A percentile compares a stretch with the other conserved stretches of the same genome.
These are phyloP conservation scores for Kodamaea sp. DNA, from an alignment of 1,139 yeast species.

Conservation along the genomic window DNA sequence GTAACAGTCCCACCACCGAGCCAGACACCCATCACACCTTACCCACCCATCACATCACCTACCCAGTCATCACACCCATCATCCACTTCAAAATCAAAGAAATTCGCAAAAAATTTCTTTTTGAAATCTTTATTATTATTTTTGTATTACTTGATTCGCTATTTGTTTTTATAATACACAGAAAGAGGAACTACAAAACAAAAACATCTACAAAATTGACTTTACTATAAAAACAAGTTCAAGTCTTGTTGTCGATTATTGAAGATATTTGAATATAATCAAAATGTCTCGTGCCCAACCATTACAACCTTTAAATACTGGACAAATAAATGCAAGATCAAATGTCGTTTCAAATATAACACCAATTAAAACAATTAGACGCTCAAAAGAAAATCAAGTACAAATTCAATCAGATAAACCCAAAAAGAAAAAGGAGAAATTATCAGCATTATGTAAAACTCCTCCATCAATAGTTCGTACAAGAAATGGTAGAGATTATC, in stretches of 20 bases:
- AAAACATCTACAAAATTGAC: constrained; percentile 6
- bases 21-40: no score
- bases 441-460: constrained; percentile 85
- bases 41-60: no score
- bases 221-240: constrained; percentile 1
- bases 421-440: constrained; percentile 77
- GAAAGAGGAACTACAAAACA: constrained; percentile 11
- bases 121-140: no score
- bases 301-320: constrained; percentile 46
- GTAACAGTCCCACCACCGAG: no score
- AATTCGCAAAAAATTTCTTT: no score
- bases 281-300: constrained; percentile 45
- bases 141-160: no score
- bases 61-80: no score
- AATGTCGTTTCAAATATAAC: constrained; percentile 28
- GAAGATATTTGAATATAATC: not conserved
- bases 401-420: constrained; percentile 15
- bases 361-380: constrained; percentile 38
- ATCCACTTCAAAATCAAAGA: no score
- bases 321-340: constrained; percentile 38
- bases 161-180: constrained; percentile 7
- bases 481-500: constrained; percentile 81
- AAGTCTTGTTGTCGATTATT: not conserved
- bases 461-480: constrained; percentile 92
- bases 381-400: constrained; percentile 27